These are phyloP conservation scores for Exidia glandulosa DNA, from an alignment of 768 basidiomycete species.

Conservation along the genomic window DNA sequence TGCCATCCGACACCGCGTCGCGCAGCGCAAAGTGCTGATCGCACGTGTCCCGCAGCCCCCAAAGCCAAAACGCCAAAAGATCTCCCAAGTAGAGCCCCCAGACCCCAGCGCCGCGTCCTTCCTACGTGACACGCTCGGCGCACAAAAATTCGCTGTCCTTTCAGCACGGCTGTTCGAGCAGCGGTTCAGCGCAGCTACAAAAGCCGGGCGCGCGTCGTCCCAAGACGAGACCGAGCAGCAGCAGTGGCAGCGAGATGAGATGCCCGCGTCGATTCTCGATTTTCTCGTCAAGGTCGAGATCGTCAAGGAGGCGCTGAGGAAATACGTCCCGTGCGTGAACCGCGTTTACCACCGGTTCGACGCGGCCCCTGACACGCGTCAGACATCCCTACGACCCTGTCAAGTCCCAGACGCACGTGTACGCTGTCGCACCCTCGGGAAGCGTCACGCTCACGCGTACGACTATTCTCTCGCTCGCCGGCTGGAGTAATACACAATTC, in stretches of 20 bases:
- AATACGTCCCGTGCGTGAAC: conserved; percentile 36
- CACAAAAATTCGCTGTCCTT: conserved; percentile 34
- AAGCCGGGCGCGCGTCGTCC: conserved; percentile 10
- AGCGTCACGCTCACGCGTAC: conserved; percentile 36
- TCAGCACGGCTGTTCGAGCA: conserved; percentile 37
- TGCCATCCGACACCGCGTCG: background rate
- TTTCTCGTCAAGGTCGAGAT: conserved; percentile 44
- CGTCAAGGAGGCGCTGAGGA: conserved; percentile 37
- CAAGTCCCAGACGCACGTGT: conserved; percentile 35
- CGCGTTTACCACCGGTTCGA: too few species aligned
- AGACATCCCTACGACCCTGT: conserved; percentile 44
- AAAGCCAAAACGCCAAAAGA: background rate
- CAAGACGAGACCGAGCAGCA: conserved; percentile 14
- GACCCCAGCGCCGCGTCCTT: conserved; percentile 36
- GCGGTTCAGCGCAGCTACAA: conserved; percentile 24
- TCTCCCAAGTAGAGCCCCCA: conserved; percentile 5
- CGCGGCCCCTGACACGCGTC: too few species aligned
- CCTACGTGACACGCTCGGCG: conserved; percentile 33
- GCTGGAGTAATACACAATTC: conserved; percentile 45
- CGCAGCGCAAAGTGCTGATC: background rate
- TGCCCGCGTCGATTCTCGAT: conserved; percentile 35
- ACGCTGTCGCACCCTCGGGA: conserved; percentile 27
- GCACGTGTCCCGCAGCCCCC: background rate
- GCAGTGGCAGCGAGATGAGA: conserved; percentile 17
- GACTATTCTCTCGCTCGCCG: conserved; percentile 35